phyloP scores from a whole-genome alignment of 1,284 basidiomycete genomes.

The Trichosporon ovoides region DNA sequence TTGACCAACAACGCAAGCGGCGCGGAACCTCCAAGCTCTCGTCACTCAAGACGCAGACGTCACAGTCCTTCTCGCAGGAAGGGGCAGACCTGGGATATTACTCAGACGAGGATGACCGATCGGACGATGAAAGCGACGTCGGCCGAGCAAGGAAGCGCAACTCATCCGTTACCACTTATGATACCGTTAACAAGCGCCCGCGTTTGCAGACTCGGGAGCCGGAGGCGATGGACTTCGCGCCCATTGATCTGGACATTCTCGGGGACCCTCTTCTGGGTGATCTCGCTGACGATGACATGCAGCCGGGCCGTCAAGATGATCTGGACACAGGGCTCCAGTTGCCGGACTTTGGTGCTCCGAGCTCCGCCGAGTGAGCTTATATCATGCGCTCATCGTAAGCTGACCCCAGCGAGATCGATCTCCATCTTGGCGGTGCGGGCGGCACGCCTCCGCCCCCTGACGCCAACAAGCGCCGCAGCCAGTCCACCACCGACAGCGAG shows the following conservation, averaged over 20 bases:
- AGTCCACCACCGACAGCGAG: not conserved
- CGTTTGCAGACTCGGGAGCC: not conserved
- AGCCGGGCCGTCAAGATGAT: not conserved
- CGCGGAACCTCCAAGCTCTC: conserved; percentile 30
- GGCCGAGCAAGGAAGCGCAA: not conserved
- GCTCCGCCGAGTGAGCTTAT: not conserved
- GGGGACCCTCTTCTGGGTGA: not conserved
- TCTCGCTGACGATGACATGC: not conserved
- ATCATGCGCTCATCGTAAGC: not conserved
- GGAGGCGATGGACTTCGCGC: not conserved
- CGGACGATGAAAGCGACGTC: not conserved
- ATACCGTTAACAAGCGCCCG: not conserved
- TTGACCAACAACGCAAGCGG: conserved; percentile 19
- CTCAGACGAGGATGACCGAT: conserved; percentile 8
- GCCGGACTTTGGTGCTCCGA: not conserved
- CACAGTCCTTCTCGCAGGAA: not conserved
- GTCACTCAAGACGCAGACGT: conserved; percentile 21
- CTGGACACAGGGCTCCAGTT: not conserved
- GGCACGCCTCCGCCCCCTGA: not conserved
- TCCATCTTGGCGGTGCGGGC: not conserved
- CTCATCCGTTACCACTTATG: not conserved
- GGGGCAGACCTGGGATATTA: no score
- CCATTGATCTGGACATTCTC: conserved; percentile 1
- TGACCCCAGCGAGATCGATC: not conserved
- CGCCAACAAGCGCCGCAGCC: not conserved